Evolutionary conservation across 345 rosid genomes (phyloP), one percentile per base, ranked within the genome.

Genomic region (Syzygium aromaticum): DNA sequence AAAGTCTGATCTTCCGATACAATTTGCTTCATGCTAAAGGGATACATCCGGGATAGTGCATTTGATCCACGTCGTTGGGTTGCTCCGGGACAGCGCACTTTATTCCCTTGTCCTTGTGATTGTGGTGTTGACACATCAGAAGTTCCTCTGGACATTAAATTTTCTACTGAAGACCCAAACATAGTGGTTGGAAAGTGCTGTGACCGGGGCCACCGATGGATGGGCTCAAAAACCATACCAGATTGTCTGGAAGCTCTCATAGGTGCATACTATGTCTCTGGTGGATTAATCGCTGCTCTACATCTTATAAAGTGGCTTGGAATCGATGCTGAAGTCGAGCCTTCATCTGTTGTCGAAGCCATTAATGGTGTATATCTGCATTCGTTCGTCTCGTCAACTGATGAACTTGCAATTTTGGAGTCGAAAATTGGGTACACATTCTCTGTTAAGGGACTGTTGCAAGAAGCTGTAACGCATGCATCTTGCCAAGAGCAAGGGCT

Each of bases 11-110:
- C 78, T 64, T 67, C 40, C 52, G 27, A 77, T n/a, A 12, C 43
- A 51, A 51, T 52, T 53, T 77, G 56, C 38, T 77, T 38, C 59
- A 21, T n/a, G 64, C 33, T 56, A 53, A 56, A 97, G 98, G 97
- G 93, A 87, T 96, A 95, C 88, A 90, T 97, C 89, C 91, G 96
- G 86, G 97, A 95, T 46, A 52, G 94, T 85, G 92, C 98, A 77
- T 97, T 97, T 88, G 98, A 96, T 89, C 97, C 99, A 30, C 96
- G 96, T 86, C 95, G 94, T 80, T 97, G 99, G 99, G 93, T 92
- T 21, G 98, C 99, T 91, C 99, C 99, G 25, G 99, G 99, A 54
- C 99, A 97, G 59, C 38, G 11, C 46, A 87, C 95, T 86, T 46
- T 92, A 51, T 92, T 88, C 83, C 93, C 92, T 1, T 91, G 89